Evolutionary conservation across 768 basidiomycete species (phyloP), one percentile per base, ranked within the genome.

Genomic region (Boletus insuetus): DNA sequence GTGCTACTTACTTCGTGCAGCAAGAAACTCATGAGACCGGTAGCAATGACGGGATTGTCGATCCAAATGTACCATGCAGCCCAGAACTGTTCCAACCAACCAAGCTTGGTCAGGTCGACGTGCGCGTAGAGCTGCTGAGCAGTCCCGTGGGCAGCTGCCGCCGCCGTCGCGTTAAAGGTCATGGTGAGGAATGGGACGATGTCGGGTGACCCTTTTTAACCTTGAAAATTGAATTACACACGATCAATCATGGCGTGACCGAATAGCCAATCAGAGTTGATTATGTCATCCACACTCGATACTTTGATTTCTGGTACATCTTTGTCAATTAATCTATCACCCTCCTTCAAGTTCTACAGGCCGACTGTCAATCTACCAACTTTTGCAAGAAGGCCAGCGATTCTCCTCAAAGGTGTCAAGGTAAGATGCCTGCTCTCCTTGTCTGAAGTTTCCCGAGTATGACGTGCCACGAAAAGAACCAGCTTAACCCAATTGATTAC

Each of bases 21-120:
- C 22, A 96, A 58, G 73, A 99, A 98, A 59, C 88, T 91, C 83
- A 91, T 84, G 52, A 99, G 75, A 49, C 95, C 95, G 0, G 97
- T 99, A 13, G 97, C 97, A 60, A 98, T 78, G 53, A 94, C 69
- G 0, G 94, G 94, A 76, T 96, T 93, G 51, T 85, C 91, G 45
- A 95, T 85, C 77, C 77, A 85, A 42, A 89, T 72, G 66, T 96
- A 98, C 87, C 91, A 97, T 20, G 80, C 74, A 47, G 79, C 86
- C 94, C 94, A 98, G 63, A 83, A 78, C 54, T 83, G 79, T 73
- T 96, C 94, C 47, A 86, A 56, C 85, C 83, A 87, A 56, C 68
- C 82, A 39, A 91, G 76, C 51, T 82, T 77, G 19, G 79, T 65
- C 53, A 85, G 76, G 70, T 90, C 86, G 20, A 80, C 76, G 58